These are phyloP conservation scores for Rhexocercosporidium sp. DNA, from an alignment of 2,329 filamentous ascomycete genomes.

Conservation along the genomic window DNA sequence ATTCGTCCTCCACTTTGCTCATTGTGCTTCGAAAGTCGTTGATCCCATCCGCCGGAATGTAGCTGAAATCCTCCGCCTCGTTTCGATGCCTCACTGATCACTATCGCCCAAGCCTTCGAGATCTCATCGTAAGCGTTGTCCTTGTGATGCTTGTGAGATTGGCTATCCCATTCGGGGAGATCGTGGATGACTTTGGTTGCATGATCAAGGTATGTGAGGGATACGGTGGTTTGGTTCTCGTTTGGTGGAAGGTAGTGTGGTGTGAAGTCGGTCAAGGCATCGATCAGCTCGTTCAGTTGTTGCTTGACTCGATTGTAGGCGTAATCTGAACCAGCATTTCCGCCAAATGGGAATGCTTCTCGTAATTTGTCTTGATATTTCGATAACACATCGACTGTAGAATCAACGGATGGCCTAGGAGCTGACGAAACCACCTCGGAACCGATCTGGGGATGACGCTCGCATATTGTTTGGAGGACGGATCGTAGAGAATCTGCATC, in stretches of 20 bases:
- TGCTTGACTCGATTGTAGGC: conserved; percentile 92
- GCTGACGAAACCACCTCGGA: conserved; percentile 84
- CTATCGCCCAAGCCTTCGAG: conserved; percentile 88
- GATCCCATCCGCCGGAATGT: conserved; percentile 91
- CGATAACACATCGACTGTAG: conserved; percentile 78
- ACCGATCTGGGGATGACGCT: conserved; percentile 83
- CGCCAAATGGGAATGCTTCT: conserved; percentile 82
- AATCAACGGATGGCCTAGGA: conserved; percentile 83
- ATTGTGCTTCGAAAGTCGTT: conserved; percentile 85
- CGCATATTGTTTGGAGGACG: conserved; percentile 89
- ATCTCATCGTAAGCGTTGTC: conserved; percentile 97
- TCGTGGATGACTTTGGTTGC: conserved; percentile 90
- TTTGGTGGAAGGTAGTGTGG: conserved; percentile 93
- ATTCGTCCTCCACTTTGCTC: conserved; percentile 83
- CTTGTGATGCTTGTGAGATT: conserved; percentile 89
- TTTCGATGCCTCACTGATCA: conserved; percentile 90
- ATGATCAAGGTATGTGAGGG: conserved; percentile 85
- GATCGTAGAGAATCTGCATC: conserved; percentile 83
- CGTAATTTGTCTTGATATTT: conserved; percentile 82
- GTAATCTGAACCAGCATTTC: conserved; percentile 86
- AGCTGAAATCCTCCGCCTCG: conserved; percentile 87
- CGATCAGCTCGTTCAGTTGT: conserved; percentile 78
- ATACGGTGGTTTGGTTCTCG: conserved; percentile 82
- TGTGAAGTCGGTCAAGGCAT: conserved; percentile 92
- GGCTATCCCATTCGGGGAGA: conserved; percentile 88